A percentile compares a stretch with the other conserved stretches of the same genome.
Evolutionary conservation across 306 rosid species (phyloP).

Genomic region (Cicer pinnatifidum): DNA sequence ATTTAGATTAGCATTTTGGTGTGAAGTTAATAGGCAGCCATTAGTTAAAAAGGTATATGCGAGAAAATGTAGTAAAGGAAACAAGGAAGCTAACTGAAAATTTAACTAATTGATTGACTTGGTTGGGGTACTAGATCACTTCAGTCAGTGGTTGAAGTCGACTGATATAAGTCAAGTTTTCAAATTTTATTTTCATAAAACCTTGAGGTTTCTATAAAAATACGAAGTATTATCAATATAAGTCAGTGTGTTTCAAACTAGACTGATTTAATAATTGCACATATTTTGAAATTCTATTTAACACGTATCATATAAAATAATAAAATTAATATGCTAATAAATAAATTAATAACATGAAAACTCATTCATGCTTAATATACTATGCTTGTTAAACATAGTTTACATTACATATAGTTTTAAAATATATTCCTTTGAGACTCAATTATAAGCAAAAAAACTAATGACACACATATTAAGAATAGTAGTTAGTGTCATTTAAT

Average conservation of each 20-base stretch:
- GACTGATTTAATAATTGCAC: not conserved
- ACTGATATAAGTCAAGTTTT: not conserved
- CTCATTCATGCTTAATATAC: too few relatives aligned
- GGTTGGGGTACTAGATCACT: not conserved
- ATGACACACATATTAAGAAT: too few relatives aligned
- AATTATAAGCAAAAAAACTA: too few relatives aligned
- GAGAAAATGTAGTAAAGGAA: not conserved
- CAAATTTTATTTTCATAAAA: not conserved
- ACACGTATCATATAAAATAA: not conserved
- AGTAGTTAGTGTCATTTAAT: too few relatives aligned
- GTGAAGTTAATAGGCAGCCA: not conserved
- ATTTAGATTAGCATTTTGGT: conserved; percentile 16
- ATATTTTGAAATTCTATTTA: too few relatives aligned
- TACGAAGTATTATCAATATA: too few relatives aligned
- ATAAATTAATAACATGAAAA: too few relatives aligned
- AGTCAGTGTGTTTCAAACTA: not conserved
- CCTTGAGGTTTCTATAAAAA: not conserved
- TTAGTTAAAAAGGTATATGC: not conserved
- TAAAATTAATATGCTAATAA: too few relatives aligned
- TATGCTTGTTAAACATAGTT: too few relatives aligned
- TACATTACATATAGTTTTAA: too few relatives aligned
- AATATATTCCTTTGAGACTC: too few relatives aligned
- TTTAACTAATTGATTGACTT: not conserved
- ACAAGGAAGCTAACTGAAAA: not conserved
- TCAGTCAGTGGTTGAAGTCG: not conserved